Conservation (phyloP, 768 basidiomycete species). For the Lactarius hengduanensis region DNA sequence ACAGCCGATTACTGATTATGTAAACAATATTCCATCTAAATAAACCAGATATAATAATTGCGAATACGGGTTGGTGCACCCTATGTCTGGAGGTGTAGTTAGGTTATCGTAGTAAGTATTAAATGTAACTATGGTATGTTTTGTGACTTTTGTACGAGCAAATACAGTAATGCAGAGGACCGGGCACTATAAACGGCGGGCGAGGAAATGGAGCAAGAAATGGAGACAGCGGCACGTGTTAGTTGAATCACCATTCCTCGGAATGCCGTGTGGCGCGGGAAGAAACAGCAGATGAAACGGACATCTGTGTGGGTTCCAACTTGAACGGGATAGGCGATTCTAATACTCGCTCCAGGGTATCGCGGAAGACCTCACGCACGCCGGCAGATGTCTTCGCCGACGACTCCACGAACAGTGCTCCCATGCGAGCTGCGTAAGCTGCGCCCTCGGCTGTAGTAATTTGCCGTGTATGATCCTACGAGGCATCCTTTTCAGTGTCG, state of each 20-base stretch:
- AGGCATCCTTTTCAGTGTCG: neutral
- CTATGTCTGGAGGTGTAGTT: neutral
- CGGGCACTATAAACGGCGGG: neutral
- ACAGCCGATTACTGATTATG: too few relatives aligned
- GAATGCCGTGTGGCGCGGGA: neutral
- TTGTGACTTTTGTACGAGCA: neutral
- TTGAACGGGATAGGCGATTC: neutral
- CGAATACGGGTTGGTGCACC: neutral
- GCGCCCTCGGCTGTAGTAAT: neutral
- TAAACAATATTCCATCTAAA: neutral
- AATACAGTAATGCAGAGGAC: neutral
- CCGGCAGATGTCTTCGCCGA: neutral
- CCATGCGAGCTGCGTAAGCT: conserved; percentile 4
- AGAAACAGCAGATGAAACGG: neutral
- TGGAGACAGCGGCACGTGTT: neutral
- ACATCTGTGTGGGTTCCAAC: neutral
- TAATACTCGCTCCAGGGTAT: neutral
- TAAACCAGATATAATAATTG: neutral
- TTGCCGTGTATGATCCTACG: neutral
- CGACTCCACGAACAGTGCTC: neutral
- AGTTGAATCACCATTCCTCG: neutral
- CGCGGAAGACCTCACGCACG: conserved; percentile 3
- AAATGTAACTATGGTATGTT: neutral
- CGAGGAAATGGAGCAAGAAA: neutral
- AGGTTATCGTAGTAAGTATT: neutral